Evolutionary conservation across 1,284 basidiomycete genomes (phyloP).

Genomic region (Amylostereum chailletii): DNA sequence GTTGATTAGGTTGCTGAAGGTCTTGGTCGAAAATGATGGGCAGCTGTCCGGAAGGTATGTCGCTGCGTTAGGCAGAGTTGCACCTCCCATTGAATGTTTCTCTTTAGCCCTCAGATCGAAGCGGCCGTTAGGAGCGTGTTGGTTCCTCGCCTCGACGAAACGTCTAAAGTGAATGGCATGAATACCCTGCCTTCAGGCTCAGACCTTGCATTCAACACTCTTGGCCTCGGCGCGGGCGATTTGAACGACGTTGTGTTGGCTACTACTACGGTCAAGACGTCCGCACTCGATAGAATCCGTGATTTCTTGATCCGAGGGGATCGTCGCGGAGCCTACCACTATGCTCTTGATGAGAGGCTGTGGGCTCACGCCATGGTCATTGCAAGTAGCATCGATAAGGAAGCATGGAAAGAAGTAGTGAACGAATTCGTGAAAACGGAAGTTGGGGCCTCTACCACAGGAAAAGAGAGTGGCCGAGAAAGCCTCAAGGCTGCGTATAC

Average conservation of each 20-base stretch:
- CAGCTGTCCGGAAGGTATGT: slow-evolving; percentile 73
- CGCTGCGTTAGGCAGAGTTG: background rate
- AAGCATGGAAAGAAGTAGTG: slow-evolving; percentile 88
- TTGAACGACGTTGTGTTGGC: slow-evolving; percentile 19
- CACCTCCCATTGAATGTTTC: background rate
- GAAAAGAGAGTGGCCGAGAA: slow-evolving; percentile 46
- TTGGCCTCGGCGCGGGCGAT: slow-evolving; percentile 14
- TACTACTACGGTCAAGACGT: slow-evolving; percentile 25
- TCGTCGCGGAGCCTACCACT: slow-evolving; percentile 80
- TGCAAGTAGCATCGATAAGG: slow-evolving; percentile 87
- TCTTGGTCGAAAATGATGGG: slow-evolving; percentile 84
- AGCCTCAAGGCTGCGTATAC: slow-evolving; percentile 79
- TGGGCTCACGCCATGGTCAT: slow-evolving; percentile 98
- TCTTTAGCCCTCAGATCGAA: slow-evolving; percentile 58
- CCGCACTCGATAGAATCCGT: slow-evolving; percentile 70
- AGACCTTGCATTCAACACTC: slow-evolving; percentile 13
- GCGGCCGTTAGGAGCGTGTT: slow-evolving; percentile 54
- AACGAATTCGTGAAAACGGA: slow-evolving; percentile 81
- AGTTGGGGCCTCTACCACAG: slow-evolving; percentile 33
- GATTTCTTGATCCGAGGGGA: slow-evolving; percentile 77
- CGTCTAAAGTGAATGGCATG: slow-evolving; percentile 5
- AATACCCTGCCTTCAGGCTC: slow-evolving; percentile 13
- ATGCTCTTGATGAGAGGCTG: slow-evolving; percentile 79
- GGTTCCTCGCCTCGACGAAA: slow-evolving; percentile 41
- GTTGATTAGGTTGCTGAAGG: slow-evolving; percentile 67